These are phyloP conservation scores for Tilletia walkeri DNA, from an alignment of 1,284 basidiomycete genomes.

Conservation along the genomic window DNA sequence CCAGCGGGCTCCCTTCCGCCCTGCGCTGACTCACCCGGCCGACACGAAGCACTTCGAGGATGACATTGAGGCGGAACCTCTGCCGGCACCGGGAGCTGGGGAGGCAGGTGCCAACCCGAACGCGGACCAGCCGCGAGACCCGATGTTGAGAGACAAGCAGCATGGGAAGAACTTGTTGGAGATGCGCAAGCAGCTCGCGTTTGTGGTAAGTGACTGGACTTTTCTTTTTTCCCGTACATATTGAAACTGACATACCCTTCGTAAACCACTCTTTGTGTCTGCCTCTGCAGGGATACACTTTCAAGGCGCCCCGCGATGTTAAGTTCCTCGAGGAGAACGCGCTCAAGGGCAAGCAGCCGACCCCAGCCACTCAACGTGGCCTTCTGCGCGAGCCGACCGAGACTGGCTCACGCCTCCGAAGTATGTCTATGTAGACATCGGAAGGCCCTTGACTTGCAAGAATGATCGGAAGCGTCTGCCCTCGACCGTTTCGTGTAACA, in stretches of 20 bases:
- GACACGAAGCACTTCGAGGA: slow-evolving; percentile 60
- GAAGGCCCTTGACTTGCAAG: no score
- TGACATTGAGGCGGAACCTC: slow-evolving; percentile 80
- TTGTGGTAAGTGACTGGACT: slow-evolving; percentile 61
- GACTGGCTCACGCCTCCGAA: slow-evolving; percentile 38
- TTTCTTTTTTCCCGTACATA: neutral
- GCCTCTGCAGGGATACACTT: slow-evolving; percentile 41
- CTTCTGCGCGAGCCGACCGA: slow-evolving; percentile 30
- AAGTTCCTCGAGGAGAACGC: slow-evolving; percentile 37
- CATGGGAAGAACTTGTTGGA: slow-evolving; percentile 82
- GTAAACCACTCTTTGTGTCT: neutral
- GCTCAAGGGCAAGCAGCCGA: slow-evolving; percentile 31
- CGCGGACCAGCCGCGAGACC: slow-evolving; percentile 76
- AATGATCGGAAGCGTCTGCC: no score
- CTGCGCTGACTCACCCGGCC: slow-evolving; percentile 64
- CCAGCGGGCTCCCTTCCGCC: slow-evolving; percentile 80
- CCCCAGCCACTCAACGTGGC: slow-evolving; percentile 26
- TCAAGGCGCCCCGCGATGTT: slow-evolving; percentile 46
- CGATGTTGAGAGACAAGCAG: slow-evolving; percentile 75
- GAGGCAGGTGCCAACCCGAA: slow-evolving; percentile 58
- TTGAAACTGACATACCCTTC: neutral
- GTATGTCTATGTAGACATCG: slow-evolving; percentile 43
- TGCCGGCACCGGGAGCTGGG: slow-evolving; percentile 81
- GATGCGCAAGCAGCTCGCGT: slow-evolving; percentile 84
- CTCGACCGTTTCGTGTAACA: no score